Evolutionary conservation across 2,329 filamentous ascomycete genomes (phyloP), one percentile per base, ranked within the genome.

Genomic region (Nemania sp.): DNA sequence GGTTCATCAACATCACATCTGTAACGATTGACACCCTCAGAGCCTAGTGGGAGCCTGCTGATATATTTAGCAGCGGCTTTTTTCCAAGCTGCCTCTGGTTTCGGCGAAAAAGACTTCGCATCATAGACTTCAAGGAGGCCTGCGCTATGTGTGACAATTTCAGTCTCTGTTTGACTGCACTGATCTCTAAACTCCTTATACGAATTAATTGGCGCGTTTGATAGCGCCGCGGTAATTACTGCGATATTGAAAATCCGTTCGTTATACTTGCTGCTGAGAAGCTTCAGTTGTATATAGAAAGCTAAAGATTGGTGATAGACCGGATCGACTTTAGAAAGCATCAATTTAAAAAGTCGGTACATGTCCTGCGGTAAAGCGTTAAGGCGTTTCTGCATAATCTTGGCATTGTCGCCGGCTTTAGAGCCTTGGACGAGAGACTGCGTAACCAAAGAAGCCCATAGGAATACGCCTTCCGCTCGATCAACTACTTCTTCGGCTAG

Each of bases 361-460:
- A 55, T 20, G 8, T 39, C 47, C 3, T 20, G 30, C 5, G 52
- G 52, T 15, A 37, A 24, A 2, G 46, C 26, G n/a, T 42, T 17
- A 23, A 55, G 28, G 6, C 52, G 52, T 26, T 47, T 31, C 6
- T 11, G 8, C 30, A 55, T 30, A 12, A 44, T 42, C 3, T 28
- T 8, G 14, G 34, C 17, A 15, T 28, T 14, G 26, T 55, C 52
- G n/a, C 46, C 41, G 6, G 45, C 47, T 42, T 40, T 34, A 7
- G 28, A 7, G 11, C 47, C 52, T 20, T 15, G 34, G 6, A 46
- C 6, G 4, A 55, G 41, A 28, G 41, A 46, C 12, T 51, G 40
- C 2, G 52, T 51, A 17, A 55, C 52, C 14, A 55, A 30, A 26
- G 41, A 36, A 7, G 52, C 52, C 52, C 52, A 55, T 23, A 51